These are phyloP conservation scores for Tilletia indica DNA, from an alignment of 1,284 basidiomycete species.

Conservation along the genomic window DNA sequence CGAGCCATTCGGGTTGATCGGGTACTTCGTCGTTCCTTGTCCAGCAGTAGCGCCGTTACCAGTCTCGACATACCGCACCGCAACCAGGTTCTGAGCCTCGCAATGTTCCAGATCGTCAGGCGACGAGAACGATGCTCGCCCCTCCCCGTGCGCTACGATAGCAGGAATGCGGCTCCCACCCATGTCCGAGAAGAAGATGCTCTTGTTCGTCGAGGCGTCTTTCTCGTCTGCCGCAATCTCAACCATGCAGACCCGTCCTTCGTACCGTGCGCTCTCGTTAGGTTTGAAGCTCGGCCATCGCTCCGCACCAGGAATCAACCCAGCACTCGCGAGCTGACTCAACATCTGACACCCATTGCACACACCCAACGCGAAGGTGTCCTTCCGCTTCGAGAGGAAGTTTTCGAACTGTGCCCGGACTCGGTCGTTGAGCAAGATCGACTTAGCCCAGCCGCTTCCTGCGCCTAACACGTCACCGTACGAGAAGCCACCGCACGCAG, in stretches of 20 bases:
- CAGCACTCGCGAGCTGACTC: conserved; percentile 68
- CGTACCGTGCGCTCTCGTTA: conserved; percentile 86
- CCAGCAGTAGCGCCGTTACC: conserved; percentile 6
- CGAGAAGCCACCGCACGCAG: conserved; percentile 96
- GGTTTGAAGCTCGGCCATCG: conserved; percentile 88
- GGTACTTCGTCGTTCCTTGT: conserved; percentile 35
- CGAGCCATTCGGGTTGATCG: conserved; percentile 85
- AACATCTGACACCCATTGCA: conserved; percentile 99
- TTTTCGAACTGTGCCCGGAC: conserved; percentile 73
- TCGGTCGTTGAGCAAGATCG: conserved; percentile 74
- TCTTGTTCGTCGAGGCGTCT: conserved; percentile 56
- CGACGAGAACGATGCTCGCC: conserved; percentile 70
- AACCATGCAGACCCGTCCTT: conserved; percentile 79
- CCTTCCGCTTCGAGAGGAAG: conserved; percentile 73
- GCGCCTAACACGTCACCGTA: conserved; percentile 98
- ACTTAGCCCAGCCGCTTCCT: conserved; percentile 96
- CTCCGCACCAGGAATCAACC: conserved; percentile 79
- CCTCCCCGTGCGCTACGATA: conserved; percentile 94
- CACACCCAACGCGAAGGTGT: conserved; percentile 87
- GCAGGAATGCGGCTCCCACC: conserved; percentile 81
- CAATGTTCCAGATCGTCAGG: conserved; percentile 26
- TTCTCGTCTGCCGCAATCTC: conserved; percentile 60
- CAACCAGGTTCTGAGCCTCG: conserved; percentile 33
- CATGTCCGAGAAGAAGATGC: conserved; percentile 87
- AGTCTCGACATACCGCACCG: conserved; percentile 46